Percentiles rank a stretch among this genome's conserved stretches.
Conservation (phyloP, 306 rosid genomes). For the Dryas drummondii region DNA sequence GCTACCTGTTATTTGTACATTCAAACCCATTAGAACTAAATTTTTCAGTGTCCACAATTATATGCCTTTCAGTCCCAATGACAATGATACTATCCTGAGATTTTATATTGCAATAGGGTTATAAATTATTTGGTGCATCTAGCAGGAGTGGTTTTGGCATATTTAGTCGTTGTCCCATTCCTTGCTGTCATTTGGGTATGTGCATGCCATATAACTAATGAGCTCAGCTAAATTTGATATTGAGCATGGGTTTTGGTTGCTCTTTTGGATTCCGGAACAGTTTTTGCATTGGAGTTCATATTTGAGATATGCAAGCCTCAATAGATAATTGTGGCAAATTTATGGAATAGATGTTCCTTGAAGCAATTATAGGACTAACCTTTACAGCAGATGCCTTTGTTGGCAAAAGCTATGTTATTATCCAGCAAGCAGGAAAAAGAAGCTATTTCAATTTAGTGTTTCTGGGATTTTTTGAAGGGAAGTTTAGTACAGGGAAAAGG, state of each 20-base stretch:
- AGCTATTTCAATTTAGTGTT: not conserved
- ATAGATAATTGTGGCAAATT: not conserved
- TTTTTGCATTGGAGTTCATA: not conserved
- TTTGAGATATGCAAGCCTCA: not conserved
- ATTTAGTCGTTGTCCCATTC: not conserved
- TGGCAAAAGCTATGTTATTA: not conserved
- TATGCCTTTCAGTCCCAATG: not conserved
- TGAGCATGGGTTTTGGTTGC: not conserved
- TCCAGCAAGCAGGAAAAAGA: not conserved
- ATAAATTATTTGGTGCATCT: slow-evolving; percentile 7
- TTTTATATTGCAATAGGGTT: not conserved
- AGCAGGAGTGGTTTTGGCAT: not conserved
- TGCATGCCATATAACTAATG: not conserved
- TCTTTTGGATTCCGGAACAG: not conserved
- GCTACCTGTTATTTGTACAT: not conserved
- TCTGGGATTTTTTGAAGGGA: slow-evolving; percentile 8
- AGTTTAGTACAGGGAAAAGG: not conserved
- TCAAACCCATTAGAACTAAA: not conserved
- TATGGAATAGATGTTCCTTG: not conserved
- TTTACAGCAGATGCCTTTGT: slow-evolving; percentile 1
- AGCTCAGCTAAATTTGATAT: not conserved
- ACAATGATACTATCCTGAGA: not conserved
- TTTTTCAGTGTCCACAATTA: not conserved
- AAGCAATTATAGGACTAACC: slow-evolving; percentile 5
- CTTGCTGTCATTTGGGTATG: not conserved